Evolutionary conservation across 1,139 yeast species (phyloP).

Genomic region (Saccharomyces hybrid): DNA sequence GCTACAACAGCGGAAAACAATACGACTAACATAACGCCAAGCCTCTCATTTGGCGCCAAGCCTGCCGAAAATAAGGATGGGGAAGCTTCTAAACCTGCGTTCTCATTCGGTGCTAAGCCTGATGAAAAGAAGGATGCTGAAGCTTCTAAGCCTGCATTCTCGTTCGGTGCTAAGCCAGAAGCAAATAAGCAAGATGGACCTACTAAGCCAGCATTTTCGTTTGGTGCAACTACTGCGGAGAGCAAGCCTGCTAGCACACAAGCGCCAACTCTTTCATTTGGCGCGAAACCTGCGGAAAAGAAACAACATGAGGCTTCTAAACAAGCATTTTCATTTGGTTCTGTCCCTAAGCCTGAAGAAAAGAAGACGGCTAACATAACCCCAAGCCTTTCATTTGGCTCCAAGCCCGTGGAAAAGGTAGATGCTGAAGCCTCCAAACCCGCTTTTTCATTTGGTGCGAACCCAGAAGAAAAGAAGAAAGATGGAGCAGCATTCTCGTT

Average conservation of each 20-base stretch:
- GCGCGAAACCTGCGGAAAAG: constrained; percentile 27
- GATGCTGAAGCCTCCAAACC: constrained; percentile 14
- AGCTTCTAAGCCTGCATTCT: constrained; percentile 13
- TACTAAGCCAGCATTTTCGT: constrained; percentile 26
- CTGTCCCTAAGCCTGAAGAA: constrained; percentile 19
- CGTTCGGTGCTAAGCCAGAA: constrained; percentile 20
- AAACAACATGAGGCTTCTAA: constrained; percentile 15
- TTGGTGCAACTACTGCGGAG: constrained; percentile 25
- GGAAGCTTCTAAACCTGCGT: constrained; percentile 11
- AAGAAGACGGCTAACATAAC: constrained; percentile 17
- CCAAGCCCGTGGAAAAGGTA: constrained; percentile 26
- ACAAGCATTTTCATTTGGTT: constrained; percentile 29
- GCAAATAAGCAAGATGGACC: constrained; percentile 6
- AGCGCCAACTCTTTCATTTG: constrained; percentile 23
- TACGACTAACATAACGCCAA: constrained; percentile 5
- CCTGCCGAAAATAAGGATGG: neutral
- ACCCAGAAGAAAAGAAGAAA: constrained; percentile 10
- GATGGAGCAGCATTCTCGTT: constrained; percentile 22
- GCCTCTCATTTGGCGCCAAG: constrained; percentile 15
- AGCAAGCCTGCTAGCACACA: constrained; percentile 19
- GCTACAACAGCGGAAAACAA: constrained; percentile 10
- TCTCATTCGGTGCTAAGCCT: constrained; percentile 14
- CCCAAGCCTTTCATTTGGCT: constrained; percentile 26
- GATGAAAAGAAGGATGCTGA: neutral
- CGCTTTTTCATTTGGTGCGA: constrained; percentile 20